A percentile compares a stretch with the other conserved stretches of the same genome.
Conservation (phyloP, 768 basidiomycete species). For the Gymnopilus dilepis region DNA sequence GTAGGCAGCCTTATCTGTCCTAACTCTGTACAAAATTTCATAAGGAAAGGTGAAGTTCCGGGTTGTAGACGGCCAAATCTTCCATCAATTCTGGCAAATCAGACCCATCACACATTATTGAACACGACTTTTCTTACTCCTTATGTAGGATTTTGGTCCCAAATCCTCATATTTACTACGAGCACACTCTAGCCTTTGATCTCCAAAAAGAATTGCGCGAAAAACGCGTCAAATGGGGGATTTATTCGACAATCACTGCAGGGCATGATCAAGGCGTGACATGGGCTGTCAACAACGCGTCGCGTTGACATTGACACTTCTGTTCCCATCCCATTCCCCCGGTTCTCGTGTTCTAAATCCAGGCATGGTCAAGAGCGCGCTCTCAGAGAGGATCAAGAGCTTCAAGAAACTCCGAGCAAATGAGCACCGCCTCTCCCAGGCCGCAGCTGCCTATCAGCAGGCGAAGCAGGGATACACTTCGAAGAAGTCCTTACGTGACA, state of each 20-base stretch:
- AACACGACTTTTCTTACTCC: slow-evolving; percentile 10
- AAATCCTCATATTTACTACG: slow-evolving; percentile 5
- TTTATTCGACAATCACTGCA: neutral
- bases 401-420: neutral
- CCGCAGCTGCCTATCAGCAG: neutral
- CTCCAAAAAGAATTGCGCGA: neutral
- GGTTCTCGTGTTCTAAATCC: too few species aligned
- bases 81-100: slow-evolving; percentile 4
- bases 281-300: too few species aligned
- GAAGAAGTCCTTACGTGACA: neutral
- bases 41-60: neutral
- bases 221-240: neutral
- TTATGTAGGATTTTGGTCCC: neutral
- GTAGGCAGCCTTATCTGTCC: neutral
- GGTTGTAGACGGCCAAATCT: neutral
- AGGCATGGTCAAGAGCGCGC: neutral
- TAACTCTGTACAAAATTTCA: slow-evolving; percentile 4
- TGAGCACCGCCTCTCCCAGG: neutral
- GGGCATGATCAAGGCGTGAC: too few species aligned
- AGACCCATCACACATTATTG: neutral
- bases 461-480: neutral
- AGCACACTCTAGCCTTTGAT: slow-evolving; percentile 4
- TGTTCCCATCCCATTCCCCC: too few species aligned
- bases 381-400: slow-evolving; percentile 3
- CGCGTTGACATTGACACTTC: too few species aligned